Percentiles rank a stretch among this genome's conserved stretches.
These are phyloP conservation scores for Geotrichum cucujoidarum DNA, from an alignment of 1,139 yeast species.

Conservation along the genomic window DNA sequence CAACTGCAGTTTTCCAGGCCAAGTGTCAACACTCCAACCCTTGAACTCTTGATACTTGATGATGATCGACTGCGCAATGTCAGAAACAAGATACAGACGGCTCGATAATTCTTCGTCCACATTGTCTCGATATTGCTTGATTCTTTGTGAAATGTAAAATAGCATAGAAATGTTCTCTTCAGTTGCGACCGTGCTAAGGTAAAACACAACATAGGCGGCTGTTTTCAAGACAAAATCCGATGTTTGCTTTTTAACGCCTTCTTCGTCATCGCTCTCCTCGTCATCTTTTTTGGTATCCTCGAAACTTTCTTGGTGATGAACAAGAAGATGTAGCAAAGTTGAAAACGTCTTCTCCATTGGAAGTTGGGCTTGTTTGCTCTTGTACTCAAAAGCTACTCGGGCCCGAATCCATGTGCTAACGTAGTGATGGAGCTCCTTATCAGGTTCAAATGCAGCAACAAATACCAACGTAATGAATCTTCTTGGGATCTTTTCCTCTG, in stretches of 20 bases:
- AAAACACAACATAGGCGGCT: slow-evolving; percentile 52
- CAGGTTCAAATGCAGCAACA: slow-evolving; percentile 74
- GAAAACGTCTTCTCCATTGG: slow-evolving; percentile 61
- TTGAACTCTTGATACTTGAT: slow-evolving; percentile 53
- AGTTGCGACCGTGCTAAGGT: slow-evolving; percentile 55
- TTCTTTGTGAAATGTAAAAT: slow-evolving; percentile 70
- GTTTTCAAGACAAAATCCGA: slow-evolving; percentile 23
- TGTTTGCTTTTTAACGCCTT: slow-evolving; percentile 24
- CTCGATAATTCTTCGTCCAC: slow-evolving; percentile 36
- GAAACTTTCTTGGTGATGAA: slow-evolving; percentile 68
- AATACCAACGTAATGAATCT: slow-evolving; percentile 64
- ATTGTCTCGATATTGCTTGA: slow-evolving; percentile 70
- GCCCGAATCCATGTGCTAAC: slow-evolving; percentile 72
- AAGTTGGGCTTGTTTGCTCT: slow-evolving; percentile 22
- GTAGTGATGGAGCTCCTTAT: slow-evolving; percentile 44
- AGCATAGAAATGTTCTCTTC: slow-evolving; percentile 66
- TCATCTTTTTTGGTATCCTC: slow-evolving; percentile 39
- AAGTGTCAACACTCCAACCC: slow-evolving; percentile 68
- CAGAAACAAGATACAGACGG: slow-evolving; percentile 63
- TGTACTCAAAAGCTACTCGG: slow-evolving; percentile 37
- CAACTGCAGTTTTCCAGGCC: slow-evolving; percentile 72
- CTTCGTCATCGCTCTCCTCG: slow-evolving; percentile 27
- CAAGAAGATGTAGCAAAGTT: slow-evolving; percentile 61
- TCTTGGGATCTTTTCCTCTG: slow-evolving; percentile 53
- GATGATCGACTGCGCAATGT: slow-evolving; percentile 62